Evolutionary conservation across 169 alveolate species (phyloP), one percentile per base, ranked within the genome.

Genomic region (Cryptosporidium meleagridis): DNA sequence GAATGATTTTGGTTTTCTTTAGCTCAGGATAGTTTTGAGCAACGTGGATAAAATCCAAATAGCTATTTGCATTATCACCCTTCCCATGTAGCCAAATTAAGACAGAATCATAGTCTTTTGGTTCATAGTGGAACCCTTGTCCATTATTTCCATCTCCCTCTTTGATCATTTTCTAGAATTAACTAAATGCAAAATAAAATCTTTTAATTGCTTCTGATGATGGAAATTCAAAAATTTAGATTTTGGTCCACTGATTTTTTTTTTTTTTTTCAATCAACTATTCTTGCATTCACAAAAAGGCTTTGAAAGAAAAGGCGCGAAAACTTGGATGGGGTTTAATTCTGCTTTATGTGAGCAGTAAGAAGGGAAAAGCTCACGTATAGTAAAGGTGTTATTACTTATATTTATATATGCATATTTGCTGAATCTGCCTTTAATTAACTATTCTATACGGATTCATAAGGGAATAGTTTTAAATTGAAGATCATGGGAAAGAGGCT

Each of bases 81-180:
- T 65, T 80, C 45, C 89, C 89, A 44, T 80, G 89, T 51, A 80
- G 89, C 89, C 89, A 80, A 26, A 80, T 80, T 29, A 80, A 44
- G 14, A 80, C 89, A 1, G 89, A 80, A 41, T 61, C 48, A 37
- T 80, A 80, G 16, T 48, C 44, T 23, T 41, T 31, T 8, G 89
- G 75, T 26, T 62, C 89, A 65, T 41, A 80, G 52, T 80, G 12
- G 18, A 62, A 65, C 21, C 89, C 89, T 29, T 62, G 65, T 26
- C 89, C 89, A 7, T 67, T 67, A 80, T 80, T 26, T 41, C 89
- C 89, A 14, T 80, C 89, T 44, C 89, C 89, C 3, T 58, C 62
- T 21, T 41, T 23, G 23, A 80, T 80, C 89, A 80, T 80, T 12
- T 45, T 48, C 33, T 21, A 10, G 7, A 9, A 8, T 10, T 2